Evolutionary conservation across 352 stramenopile genomes (phyloP), one percentile per base, ranked within the genome.

Genomic region (Globisporangium polare): DNA sequence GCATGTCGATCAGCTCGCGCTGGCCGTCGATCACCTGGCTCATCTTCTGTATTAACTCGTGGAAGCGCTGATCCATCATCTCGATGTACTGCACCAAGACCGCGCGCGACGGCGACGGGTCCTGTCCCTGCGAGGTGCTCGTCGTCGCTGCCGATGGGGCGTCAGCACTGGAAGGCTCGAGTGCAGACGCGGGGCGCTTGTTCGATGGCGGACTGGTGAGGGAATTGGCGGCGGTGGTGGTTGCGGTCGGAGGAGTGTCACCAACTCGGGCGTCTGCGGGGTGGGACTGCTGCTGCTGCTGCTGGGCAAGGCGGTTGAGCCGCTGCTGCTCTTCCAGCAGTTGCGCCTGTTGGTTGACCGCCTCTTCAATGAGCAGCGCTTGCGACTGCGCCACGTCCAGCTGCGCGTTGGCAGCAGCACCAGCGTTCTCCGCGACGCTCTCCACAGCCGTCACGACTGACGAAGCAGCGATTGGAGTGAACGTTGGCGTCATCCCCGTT

Each of bases 1-100:
- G 60, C 17, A 77, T 77, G 49, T 88, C 76, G 29, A 90, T 80
- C 37, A 92, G 64, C 42, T 86, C 69, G 42, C 81, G 82, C 66
- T 92, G 83, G 33, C 81, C 78, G 39, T 90, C 80, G 43, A 90
- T 80, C 72, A 92, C 84, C 42, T 90, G 75, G 49, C 76, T 68
- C 78, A 93, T 86, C 63, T 89, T 91, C 56, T 73, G 60, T 31
- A 83, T 69, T n/a, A 93, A 68, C 54, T 93, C 83, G 55, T 88
- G 80, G 58, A 88, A 89, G 12, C 81, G 78, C 46, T 77, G 78
- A 49, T 93, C 78, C 71, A 90, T 84, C 37, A 89, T 60, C 51
- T 73, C 65, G 35, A 90, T 71, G 53, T 87, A 84, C 58, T 84
- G 72, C 55, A 85, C 67, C 35, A 86, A 49, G 49, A 83, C 53